Evolutionary conservation across 352 stramenopile genomes (phyloP).

Genomic region (Globisporangium megalacanthum): DNA sequence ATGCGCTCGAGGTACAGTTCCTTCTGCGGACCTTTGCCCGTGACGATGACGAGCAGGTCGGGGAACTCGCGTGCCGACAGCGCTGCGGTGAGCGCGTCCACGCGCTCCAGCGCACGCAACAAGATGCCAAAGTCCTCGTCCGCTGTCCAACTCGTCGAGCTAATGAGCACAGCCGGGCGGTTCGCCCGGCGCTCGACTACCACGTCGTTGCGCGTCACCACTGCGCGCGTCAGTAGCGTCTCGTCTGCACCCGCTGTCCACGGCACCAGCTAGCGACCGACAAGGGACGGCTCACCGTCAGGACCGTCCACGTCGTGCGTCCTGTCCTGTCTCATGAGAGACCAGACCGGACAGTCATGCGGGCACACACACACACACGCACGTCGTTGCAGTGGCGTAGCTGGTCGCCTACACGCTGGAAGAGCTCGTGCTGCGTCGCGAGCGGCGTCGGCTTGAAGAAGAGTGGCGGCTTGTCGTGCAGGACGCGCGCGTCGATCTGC

Average conservation of each 20-base stretch:
- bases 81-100: constrained; percentile 51
- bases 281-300: too few relatives aligned
- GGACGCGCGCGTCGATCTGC: constrained; percentile 76
- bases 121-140: constrained; percentile 99
- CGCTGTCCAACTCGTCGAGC: constrained; percentile 97
- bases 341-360: background rate
- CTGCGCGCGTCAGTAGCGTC: constrained; percentile 55
- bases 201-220: constrained; percentile 19
- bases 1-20: constrained; percentile 88
- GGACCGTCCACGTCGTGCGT: too few relatives aligned
- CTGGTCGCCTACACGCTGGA: constrained; percentile 71
- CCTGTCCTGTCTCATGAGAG: background rate
- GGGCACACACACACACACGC: constrained; percentile 6
- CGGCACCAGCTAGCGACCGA: constrained; percentile 20
- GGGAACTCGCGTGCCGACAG: constrained; percentile 46
- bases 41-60: constrained; percentile 93
- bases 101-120: constrained; percentile 84
- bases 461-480: constrained; percentile 94
- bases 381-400: constrained; percentile 73
- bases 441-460: constrained; percentile 90
- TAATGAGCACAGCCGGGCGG: constrained; percentile 79
- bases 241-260: constrained; percentile 37
- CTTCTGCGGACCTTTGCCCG: constrained; percentile 96
- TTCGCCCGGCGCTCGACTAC: constrained; percentile 35
- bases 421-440: constrained; percentile 87